A percentile compares a stretch with the other conserved stretches of the same genome.
Conservation (phyloP, 2,329 filamentous ascomycete species). For the Alternaria sp. region DNA sequence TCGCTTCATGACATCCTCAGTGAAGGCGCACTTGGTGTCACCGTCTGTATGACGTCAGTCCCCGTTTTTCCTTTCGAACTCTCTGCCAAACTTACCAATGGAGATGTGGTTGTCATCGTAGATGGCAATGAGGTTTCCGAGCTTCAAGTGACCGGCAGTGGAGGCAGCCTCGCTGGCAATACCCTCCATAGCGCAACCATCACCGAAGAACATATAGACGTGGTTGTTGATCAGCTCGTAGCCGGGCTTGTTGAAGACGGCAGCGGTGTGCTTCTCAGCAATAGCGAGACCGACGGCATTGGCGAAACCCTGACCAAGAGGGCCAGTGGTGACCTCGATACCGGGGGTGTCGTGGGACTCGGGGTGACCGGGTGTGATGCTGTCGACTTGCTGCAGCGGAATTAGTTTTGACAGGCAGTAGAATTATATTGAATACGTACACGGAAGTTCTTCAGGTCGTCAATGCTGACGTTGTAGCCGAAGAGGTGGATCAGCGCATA, state of each 20-base stretch:
- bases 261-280: conserved; percentile 89
- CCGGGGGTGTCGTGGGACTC: conserved; percentile 96
- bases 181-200: conserved; percentile 99
- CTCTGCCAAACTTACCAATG: conserved; percentile 60
- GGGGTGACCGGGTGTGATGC: conserved; percentile 93
- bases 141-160: conserved; percentile 92
- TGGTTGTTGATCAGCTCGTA: conserved; percentile 94
- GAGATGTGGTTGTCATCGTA: conserved; percentile 99
- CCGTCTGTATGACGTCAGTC: conserved; percentile 66
- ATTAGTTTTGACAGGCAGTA: conserved; percentile 41
- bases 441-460: conserved; percentile 96
- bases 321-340: conserved; percentile 96
- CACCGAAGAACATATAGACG: conserved; percentile 96
- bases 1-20: conserved; percentile 92
- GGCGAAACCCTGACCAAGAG: conserved; percentile 94
- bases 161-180: conserved; percentile 92
- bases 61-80: neutral
- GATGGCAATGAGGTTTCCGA: conserved; percentile 95
- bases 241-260: conserved; percentile 94
- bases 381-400: conserved; percentile 65
- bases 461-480: conserved; percentile 83
- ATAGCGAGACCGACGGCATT: conserved; percentile 98
- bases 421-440: conserved; percentile 68
- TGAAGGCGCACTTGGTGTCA: conserved; percentile 95
- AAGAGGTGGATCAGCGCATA: conserved; percentile 98